Evolutionary conservation across 805 yeast genomes (phyloP), one percentile per base, ranked within the genome.

Genomic region (Yarrowia phangngaensis): DNA sequence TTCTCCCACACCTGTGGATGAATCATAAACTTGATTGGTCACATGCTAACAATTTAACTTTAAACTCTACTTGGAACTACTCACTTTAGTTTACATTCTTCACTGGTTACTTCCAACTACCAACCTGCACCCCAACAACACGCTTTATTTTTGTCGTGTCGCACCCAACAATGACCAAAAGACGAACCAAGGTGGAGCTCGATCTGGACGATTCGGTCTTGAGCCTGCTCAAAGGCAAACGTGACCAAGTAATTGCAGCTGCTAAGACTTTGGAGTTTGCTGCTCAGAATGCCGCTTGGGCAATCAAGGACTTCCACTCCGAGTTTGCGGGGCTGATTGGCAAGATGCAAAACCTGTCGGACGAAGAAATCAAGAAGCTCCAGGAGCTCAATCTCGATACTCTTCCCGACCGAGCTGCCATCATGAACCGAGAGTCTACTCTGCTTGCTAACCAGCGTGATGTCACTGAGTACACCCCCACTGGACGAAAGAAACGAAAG

Each of bases 81-180:
- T 35, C 23, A 35, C 43, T 35, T 24, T 35, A 35, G 43, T 35
- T 35, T 35, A 35, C 43, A 35, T 35, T 35, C 43, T 30, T 35
- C 30, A 30, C 15, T 16, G 17, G 24, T 9, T 23, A 23, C 24
- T 23, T 22, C 32, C 8, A 33, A 26, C 8, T 9, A 23, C 27
- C 14, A 19, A 5, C 14, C 11, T 6, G 6, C 20, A 1, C 20
- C 12, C 8, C 24, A 11, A 20, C 19, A 22, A 15, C 22, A 23
- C 22, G 20, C 9, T 20, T 16, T 9, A 30, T 3, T 20, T 24
- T 35, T 28, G 43, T 35, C n/a, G 26, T 24, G 11, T 8, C 30
- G 13, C 15, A n/a, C n/a, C n/a, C n/a, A n/a, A n/a, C n/a, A n/a
- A n/a, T n/a, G n/a, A n/a, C n/a, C n/a, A n/a, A n/a, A n/a, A n/a